Evolutionary conservation across 805 yeast species (phyloP), one percentile per base, ranked within the genome.

Genomic region (Geotrichum ghanense): DNA sequence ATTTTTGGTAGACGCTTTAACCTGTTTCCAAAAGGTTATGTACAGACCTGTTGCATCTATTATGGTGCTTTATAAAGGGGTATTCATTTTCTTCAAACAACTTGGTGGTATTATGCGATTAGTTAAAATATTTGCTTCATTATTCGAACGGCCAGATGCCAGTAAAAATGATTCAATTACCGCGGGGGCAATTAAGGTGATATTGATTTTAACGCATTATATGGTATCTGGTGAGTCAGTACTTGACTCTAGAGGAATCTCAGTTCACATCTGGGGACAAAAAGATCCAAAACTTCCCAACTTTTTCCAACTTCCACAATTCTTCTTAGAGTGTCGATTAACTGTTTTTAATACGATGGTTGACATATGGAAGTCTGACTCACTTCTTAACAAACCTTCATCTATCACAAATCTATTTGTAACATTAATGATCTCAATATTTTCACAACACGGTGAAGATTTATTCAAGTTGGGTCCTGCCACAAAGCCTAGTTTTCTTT

Each of bases 321-420:
- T 63, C 39, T 48, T 61, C 21, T 56, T 63, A 20, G 65, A 63
- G 46, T 50, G 58, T 25, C 58, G 61, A 2, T 44, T 52, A 19
- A 48, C 55, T 14, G 55, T 59, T 3, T 43, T 58, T 24, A 48
- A 48, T 17, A 16, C 39, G n/a, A 22, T 56, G 24, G 34, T 43
- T 21, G 45, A 31, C 5, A 23, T 56, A 4, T 56, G 57, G 56
- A 42, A 44, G 5, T 41, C 44, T 27, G 55, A 51, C 7, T 31
- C 25, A 2, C 39, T 53, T 9, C 47, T 44, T 10, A n/a, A 27
- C 20, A 50, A 46, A 42, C 50, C 49, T 22, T 20, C 23, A 12
- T 49, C 54, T n/a, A 45, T 56, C 2, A 41, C 50, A 24, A 37
- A 24, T 5, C 40, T 44, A 14, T 43, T 55, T 23, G 27, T 55